phyloP scores from a whole-genome alignment of 176 grass and related monocot species.

The Zea mays region Zm-B73-REFERENCE-NAM-5.0 NC_050100.1:3656501-3657000 shows the following conservation, averaged over 20 bases:
- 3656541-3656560: background rate
- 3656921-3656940: constrained; percentile 86
- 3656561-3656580: background rate
- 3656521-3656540: background rate
- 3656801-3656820: constrained; percentile 98
- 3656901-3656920: constrained; percentile 77
- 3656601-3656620: background rate
- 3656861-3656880: constrained; percentile 72
- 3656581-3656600: background rate
- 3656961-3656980: constrained; percentile 94
- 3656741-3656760: constrained; percentile 93
- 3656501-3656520: background rate
- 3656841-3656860: constrained; percentile 86
- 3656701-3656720: constrained; percentile 88
- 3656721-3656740: constrained; percentile 95
- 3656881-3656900: constrained; percentile 79
- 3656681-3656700: constrained; percentile 59
- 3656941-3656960: constrained; percentile 86
- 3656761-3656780: constrained; percentile 85
- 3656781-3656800: constrained; percentile 87
- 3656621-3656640: background rate
- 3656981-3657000: constrained; percentile 79
- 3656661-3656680: constrained; percentile 50
- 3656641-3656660: background rate
- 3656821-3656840: constrained; percentile 85